Percentiles rank a stretch among this genome's conserved stretches.
These are phyloP conservation scores for Diddensiella caesifluorescens DNA, from an alignment of 805 yeast genomes.

Conservation along the genomic window DNA sequence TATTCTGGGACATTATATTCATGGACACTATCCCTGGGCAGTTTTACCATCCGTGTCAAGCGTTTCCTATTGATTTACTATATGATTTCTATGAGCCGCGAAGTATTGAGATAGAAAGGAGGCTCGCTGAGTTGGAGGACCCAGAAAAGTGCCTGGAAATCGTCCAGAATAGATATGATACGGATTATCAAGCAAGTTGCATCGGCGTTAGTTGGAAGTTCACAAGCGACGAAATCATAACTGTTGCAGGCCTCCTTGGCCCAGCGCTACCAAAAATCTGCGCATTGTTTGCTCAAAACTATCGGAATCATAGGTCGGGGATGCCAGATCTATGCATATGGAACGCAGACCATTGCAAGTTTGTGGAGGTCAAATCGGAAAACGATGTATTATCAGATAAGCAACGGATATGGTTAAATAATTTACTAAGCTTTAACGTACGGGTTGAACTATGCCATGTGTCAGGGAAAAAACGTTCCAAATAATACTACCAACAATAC, in stretches of 20 bases:
- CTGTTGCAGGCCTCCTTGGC: constrained; percentile 23
- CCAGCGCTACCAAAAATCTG: constrained; percentile 23
- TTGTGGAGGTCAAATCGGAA: constrained; percentile 35
- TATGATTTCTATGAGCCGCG: constrained; percentile 23
- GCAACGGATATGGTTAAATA: constrained; percentile 35
- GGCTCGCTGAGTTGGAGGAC: constrained; percentile 22
- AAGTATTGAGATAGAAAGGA: constrained; percentile 20
- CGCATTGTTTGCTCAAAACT: constrained; percentile 21
- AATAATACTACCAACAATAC: constrained; percentile 12
- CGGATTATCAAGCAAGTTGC: constrained; percentile 23
- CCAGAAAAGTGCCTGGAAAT: constrained; percentile 5
- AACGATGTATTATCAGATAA: constrained; percentile 35
- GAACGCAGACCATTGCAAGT: constrained; percentile 22
- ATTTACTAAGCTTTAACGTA: constrained; percentile 25
- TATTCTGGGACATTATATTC: constrained; percentile 32
- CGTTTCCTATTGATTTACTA: constrained; percentile 30
- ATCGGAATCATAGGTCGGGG: constrained; percentile 28
- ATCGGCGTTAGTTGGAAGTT: constrained; percentile 32
- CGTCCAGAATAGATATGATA: constrained; percentile 11
- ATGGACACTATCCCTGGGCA: constrained; percentile 20
- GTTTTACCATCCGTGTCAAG: constrained; percentile 33
- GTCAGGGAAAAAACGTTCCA: constrained; percentile 5
- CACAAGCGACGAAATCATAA: constrained; percentile 18
- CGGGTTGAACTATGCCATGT: constrained; percentile 32
- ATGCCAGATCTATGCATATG: constrained; percentile 36